Evolutionary conservation across 2,329 filamentous ascomycete species (phyloP), one percentile per base, ranked within the genome.

Genomic region (Biscogniauxia sp.): DNA sequence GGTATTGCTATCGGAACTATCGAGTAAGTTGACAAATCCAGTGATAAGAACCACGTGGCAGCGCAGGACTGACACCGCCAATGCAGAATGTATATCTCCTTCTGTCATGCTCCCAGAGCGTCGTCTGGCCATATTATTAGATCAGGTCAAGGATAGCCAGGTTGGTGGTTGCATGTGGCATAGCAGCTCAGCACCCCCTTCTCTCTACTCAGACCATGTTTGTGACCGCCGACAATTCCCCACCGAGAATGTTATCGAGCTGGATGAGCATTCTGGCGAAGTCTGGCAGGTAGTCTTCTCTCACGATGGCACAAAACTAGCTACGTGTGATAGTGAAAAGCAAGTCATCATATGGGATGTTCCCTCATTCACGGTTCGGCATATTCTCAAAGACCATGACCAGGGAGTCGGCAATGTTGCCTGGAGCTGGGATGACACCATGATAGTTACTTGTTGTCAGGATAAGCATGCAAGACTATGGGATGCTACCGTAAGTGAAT

Each of bases 21-120:
- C 93, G 23, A 92, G 91, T 95, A 79, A 77, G 86, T 77, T 51
- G 20, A 51, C 55, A 52, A 13, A 26, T 49, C 20, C 50, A 50
- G 50, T n/a, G 26, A 37, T 6, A 7, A 25, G 20, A 19, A 19
- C 2, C 19, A 51, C 50, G 1, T 51, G 15, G 50, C 50, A 20
- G 19, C 19, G 7, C 11, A 41, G 45, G 20, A 49, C 61, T 74
- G 57, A 78, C 59, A 49, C 51, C 32, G 54, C 56, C 23, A 23
- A 23, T 37, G 41, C 68, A 94, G 91, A 84, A 80, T 97, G 87
- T 59, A 96, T 99, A 74, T 97, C 95, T 1, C 94, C 95, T 0
- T 95, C 93, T 3, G 91, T 97, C 52, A 98, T 99, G 93, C 90
- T 99, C 58, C 95, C 95, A 1, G 92, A 97, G 71, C 91, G 95